Percentiles rank a stretch among this genome's conserved stretches.
These are phyloP conservation scores for Rutidosis leptorrhynchoides DNA, from an alignment of 129 eudicot genomes.

Conservation along the genomic window DNA sequence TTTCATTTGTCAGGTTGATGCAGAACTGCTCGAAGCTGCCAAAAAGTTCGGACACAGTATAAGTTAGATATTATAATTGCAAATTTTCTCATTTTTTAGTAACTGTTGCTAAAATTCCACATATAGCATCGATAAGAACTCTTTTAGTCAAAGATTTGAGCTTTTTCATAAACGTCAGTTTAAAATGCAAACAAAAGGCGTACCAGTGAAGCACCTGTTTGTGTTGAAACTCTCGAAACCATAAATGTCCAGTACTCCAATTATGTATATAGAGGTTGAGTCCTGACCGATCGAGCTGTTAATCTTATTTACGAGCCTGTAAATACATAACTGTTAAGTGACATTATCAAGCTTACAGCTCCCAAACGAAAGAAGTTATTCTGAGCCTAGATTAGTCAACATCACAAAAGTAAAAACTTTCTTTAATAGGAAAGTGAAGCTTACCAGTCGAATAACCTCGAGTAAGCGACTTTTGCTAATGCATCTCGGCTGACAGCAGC, in stretches of 20 bases:
- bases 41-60: constrained; percentile 1
- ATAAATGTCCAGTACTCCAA: constrained; percentile 91
- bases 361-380: background rate
- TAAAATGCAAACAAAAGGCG: constrained; percentile 52
- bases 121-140: background rate
- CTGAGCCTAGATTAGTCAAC: constrained; percentile 17
- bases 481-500: constrained; percentile 88
- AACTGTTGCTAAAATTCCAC: background rate
- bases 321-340: constrained; percentile 7
- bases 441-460: constrained; percentile 89
- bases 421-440: constrained; percentile 24
- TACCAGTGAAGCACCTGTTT: constrained; percentile 95
- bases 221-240: constrained; percentile 99
- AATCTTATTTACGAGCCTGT: constrained; percentile 88
- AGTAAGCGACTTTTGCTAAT: constrained; percentile 74
- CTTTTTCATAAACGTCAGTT: constrained; percentile 21
- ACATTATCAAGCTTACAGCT: background rate
- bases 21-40: constrained; percentile 97
- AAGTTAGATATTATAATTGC: constrained; percentile 6
- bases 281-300: constrained; percentile 91
- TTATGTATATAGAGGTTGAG: constrained; percentile 57
- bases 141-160: background rate
- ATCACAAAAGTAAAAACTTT: constrained; percentile 14
- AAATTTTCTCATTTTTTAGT: no score
- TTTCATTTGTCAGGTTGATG: constrained; percentile 94